These are phyloP conservation scores for Pelargonium citronellum DNA, from an alignment of 441 rosid genomes.

Conservation along the genomic window DNA sequence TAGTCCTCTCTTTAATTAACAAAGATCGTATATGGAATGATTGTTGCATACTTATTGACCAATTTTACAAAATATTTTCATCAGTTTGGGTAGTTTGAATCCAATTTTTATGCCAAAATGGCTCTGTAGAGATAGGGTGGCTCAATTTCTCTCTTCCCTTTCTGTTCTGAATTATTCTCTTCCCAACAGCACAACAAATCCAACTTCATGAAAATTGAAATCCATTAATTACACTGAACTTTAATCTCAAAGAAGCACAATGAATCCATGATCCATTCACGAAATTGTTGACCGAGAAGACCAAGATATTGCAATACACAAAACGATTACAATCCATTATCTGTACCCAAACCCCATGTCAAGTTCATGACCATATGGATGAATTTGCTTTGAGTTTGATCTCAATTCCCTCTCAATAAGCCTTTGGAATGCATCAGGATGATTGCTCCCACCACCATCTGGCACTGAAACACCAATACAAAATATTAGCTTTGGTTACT, in stretches of 20 bases:
- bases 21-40: too few relatives aligned
- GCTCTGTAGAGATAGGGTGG: too few relatives aligned
- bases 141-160: too few relatives aligned
- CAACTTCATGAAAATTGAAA: constrained; percentile 19
- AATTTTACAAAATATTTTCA: too few relatives aligned
- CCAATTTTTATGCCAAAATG: too few relatives aligned
- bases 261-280: constrained; percentile 18
- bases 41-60: too few relatives aligned
- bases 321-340: constrained; percentile 25
- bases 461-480: constrained; percentile 37
- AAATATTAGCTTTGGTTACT: not conserved
- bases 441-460: constrained; percentile 44
- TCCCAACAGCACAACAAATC: constrained; percentile 12
- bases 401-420: constrained; percentile 72
- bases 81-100: too few relatives aligned
- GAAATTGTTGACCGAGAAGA: not conserved
- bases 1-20: too few relatives aligned
- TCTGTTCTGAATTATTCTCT: too few relatives aligned
- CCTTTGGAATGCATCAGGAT: constrained; percentile 68
- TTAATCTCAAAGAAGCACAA: constrained; percentile 15
- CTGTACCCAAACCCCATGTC: constrained; percentile 72
- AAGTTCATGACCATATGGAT: constrained; percentile 56
- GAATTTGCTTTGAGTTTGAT: constrained; percentile 57
- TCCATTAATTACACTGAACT: constrained; percentile 27
- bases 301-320: constrained; percentile 22